Conservation (phyloP, 2,329 filamentous ascomycete genomes). For the Didymella glomerata region DNA sequence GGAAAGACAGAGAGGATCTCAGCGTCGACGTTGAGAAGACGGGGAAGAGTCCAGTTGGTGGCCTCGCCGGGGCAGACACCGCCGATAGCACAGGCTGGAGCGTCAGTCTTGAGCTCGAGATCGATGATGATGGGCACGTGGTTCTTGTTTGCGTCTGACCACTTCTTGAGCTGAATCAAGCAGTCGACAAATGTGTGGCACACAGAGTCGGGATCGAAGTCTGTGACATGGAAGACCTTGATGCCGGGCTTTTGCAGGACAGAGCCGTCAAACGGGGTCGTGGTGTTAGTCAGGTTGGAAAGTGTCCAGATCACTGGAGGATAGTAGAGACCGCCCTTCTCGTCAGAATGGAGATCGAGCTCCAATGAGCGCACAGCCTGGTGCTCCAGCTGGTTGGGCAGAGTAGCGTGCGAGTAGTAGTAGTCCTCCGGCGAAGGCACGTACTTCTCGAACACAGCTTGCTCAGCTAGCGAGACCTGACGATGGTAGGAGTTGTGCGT, state of each 20-base stretch:
- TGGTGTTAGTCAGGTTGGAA: constrained; percentile 52
- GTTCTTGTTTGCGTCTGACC: constrained; percentile 55
- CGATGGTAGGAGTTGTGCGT: constrained; percentile 63
- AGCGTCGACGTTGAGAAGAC: constrained; percentile 56
- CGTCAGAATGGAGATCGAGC: constrained; percentile 61
- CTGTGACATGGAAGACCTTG: constrained; percentile 62
- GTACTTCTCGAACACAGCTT: constrained; percentile 52
- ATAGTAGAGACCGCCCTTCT: constrained; percentile 59
- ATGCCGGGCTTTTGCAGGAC: constrained; percentile 55
- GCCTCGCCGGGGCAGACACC: constrained; percentile 52
- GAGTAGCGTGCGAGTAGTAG: constrained; percentile 59
- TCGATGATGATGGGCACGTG: constrained; percentile 61
- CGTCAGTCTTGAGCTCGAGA: constrained; percentile 60
- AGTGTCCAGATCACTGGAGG: constrained; percentile 55
- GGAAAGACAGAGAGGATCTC: constrained; percentile 59
- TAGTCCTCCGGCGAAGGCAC: constrained; percentile 52
- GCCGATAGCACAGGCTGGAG: constrained; percentile 43
- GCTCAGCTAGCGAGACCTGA: constrained; percentile 56
- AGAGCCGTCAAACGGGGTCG: constrained; percentile 51
- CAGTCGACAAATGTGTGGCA: constrained; percentile 60
- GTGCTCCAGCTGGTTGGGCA: constrained; percentile 56
- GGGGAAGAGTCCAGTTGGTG: constrained; percentile 56
- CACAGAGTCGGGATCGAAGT: constrained; percentile 57
- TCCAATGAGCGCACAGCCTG: constrained; percentile 60
- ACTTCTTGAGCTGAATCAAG: constrained; percentile 54